Evolutionary conservation across 805 yeast genomes (phyloP).

Genomic region (Ogataea parapolymorpha): DNA sequence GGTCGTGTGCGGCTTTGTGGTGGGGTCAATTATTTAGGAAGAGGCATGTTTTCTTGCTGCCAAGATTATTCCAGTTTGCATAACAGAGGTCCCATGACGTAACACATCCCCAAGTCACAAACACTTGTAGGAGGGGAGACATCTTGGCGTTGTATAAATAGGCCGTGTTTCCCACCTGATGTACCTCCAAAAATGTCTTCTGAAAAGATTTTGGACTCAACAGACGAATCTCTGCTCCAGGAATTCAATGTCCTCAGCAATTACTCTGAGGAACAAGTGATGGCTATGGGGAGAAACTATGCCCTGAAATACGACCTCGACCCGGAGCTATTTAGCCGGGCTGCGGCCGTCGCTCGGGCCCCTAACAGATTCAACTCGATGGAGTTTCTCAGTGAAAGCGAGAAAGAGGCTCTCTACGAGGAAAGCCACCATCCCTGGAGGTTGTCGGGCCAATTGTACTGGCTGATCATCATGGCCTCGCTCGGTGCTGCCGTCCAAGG

Average conservation of each 20-base stretch:
- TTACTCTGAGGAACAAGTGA: slow-evolving; percentile 59
- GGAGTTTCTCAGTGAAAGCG: slow-evolving; percentile 53
- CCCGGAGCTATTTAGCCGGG: slow-evolving; percentile 56
- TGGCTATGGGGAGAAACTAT: slow-evolving; percentile 67
- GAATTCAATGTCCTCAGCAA: slow-evolving; percentile 49
- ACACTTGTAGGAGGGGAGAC: background rate
- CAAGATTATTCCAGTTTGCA: slow-evolving; percentile 5
- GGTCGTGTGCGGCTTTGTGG: slow-evolving; percentile 8
- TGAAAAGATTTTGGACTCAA: slow-evolving; percentile 6
- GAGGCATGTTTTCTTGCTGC: background rate
- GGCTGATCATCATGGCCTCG: slow-evolving; percentile 60
- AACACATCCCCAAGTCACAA: slow-evolving; percentile 1
- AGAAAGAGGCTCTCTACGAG: slow-evolving; percentile 45
- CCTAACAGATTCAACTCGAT: slow-evolving; percentile 58
- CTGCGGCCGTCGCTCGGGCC: slow-evolving; percentile 63
- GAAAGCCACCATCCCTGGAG: slow-evolving; percentile 48
- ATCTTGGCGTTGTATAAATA: slow-evolving; percentile 3
- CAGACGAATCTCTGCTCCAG: slow-evolving; percentile 5
- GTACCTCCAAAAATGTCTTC: slow-evolving; percentile 1
- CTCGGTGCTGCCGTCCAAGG: slow-evolving; percentile 80
- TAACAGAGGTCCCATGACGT: slow-evolving; percentile 6
- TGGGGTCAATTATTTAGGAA: slow-evolving; percentile 1
- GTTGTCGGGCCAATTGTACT: slow-evolving; percentile 44
- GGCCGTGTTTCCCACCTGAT: background rate
- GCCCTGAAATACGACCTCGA: slow-evolving; percentile 57